Percentiles rank a stretch among this genome's conserved stretches.
These are phyloP conservation scores for Sclerospora graminicola DNA, from an alignment of 352 stramenopile species.

Conservation along the genomic window DNA sequence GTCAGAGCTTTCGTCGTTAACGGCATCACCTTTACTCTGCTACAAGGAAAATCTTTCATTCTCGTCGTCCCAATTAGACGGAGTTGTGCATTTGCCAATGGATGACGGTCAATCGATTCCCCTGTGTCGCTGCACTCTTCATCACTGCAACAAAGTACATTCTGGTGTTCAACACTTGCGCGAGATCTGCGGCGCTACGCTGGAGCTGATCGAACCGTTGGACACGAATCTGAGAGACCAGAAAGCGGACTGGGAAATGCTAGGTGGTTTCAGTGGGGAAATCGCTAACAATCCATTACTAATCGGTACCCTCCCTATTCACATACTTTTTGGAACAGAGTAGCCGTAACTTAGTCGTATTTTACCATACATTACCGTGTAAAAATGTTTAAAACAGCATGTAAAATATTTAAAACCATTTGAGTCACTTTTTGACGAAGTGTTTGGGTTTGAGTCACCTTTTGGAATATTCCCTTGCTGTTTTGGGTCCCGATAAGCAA, in stretches of 20 bases:
- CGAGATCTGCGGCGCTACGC: slow-evolving; percentile 2
- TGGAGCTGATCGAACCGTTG: neutral
- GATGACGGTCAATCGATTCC: slow-evolving; percentile 11
- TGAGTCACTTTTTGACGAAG: too few relatives aligned
- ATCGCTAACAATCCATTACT: too few relatives aligned
- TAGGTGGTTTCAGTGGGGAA: too few relatives aligned
- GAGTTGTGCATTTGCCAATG: slow-evolving; percentile 18
- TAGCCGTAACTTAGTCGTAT: too few relatives aligned
- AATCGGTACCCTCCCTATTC: neutral
- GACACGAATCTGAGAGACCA: neutral
- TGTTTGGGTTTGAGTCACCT: too few relatives aligned
- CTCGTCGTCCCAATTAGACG: slow-evolving; percentile 10
- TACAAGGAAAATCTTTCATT: slow-evolving; percentile 6
- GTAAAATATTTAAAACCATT: too few relatives aligned
- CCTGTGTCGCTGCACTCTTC: slow-evolving; percentile 17
- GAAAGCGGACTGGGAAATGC: slow-evolving; percentile 10
- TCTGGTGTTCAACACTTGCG: slow-evolving; percentile 2
- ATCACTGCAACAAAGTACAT: slow-evolving; percentile 18
- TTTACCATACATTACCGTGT: too few relatives aligned
- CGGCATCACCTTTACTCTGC: slow-evolving; percentile 11
- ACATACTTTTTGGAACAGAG: slow-evolving; percentile 6
- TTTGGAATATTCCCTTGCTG: too few relatives aligned
- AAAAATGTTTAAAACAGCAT: too few relatives aligned
- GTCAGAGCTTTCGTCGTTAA: slow-evolving; percentile 21
- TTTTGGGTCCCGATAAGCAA: too few relatives aligned